These are phyloP conservation scores for Penicillium sp. DNA, from an alignment of 2,329 filamentous ascomycete species.

Conservation along the genomic window DNA sequence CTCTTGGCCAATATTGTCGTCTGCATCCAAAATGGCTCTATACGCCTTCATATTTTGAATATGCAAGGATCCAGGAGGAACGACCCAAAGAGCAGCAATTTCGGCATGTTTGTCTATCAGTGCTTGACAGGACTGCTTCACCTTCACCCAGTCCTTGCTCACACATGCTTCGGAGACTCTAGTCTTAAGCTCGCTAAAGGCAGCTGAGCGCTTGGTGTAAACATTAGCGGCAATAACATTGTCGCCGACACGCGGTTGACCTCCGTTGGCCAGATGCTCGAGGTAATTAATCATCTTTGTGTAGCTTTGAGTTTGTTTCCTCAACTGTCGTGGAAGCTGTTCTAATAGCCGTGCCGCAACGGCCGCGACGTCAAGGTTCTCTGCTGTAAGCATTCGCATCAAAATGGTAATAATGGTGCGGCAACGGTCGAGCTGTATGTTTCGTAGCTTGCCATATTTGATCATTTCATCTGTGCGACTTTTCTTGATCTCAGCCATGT, in stretches of 20 bases:
- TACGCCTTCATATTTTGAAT: constrained; percentile 4
- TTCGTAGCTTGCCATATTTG: constrained; percentile 9
- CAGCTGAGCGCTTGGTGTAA: constrained; percentile 11
- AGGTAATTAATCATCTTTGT: constrained; percentile 7
- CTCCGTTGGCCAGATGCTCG: constrained; percentile 9
- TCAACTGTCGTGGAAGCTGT: constrained; percentile 4
- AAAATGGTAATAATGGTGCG: constrained; percentile 11
- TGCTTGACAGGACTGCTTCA: constrained; percentile 7
- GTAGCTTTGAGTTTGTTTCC: constrained; percentile 8
- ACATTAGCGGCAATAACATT: constrained; percentile 1
- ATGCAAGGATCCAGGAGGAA: neutral
- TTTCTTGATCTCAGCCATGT: constrained; percentile 1
- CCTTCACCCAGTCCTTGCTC: constrained; percentile 2
- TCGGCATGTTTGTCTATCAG: constrained; percentile 4
- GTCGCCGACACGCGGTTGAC: constrained; percentile 2
- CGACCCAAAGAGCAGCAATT: neutral
- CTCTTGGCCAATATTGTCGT: neutral
- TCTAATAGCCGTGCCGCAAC: constrained; percentile 6
- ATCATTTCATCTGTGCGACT: constrained; percentile 8
- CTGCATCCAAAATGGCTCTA: neutral
- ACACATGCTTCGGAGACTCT: constrained; percentile 1
- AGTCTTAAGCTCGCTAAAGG: constrained; percentile 9
- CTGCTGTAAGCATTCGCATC: neutral
- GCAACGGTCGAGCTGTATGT: constrained; percentile 10
- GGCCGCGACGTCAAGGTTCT: constrained; percentile 1